Evolutionary conservation across 192 early-diverging fungal species (phyloP).

Genomic region (Rhizophagus prolifer): DNA sequence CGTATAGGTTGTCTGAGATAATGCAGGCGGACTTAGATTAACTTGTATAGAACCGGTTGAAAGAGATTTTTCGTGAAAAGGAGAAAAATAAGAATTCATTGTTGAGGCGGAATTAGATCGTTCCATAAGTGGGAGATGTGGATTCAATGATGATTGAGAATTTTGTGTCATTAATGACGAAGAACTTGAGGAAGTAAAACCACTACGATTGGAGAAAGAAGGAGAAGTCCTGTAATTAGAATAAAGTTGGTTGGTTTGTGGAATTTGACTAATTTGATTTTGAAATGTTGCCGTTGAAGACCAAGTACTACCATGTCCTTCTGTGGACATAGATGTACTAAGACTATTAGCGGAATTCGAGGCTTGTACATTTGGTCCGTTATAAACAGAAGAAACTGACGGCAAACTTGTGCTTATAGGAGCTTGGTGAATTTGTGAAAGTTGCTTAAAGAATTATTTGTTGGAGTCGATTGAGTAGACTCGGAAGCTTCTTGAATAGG

Average conservation of each 20-base stretch:
- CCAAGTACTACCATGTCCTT: background rate
- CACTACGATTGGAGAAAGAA: conserved; percentile 3
- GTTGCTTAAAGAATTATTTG: conserved; percentile 20
- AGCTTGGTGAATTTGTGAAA: conserved; percentile 7
- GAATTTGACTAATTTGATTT: background rate
- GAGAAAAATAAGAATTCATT: background rate
- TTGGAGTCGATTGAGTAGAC: conserved; percentile 3
- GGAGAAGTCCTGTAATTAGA: background rate
- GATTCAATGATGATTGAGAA: background rate
- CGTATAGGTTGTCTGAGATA: background rate
- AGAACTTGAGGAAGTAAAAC: conserved; percentile 1
- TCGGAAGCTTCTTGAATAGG: conserved; percentile 10
- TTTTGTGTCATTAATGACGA: background rate
- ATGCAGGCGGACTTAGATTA: background rate
- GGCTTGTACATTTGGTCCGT: background rate
- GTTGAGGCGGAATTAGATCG: conserved; percentile 3
- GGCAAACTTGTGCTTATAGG: conserved; percentile 24
- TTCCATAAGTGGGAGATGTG: background rate
- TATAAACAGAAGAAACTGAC: conserved; percentile 5
- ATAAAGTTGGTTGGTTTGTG: background rate
- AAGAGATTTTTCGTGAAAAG: conserved; percentile 15
- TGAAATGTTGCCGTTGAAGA: background rate
- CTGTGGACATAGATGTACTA: background rate
- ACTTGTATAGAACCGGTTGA: conserved; percentile 14
- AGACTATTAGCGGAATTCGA: background rate